These are phyloP conservation scores for Tylopilus rubrobrunneus DNA, from an alignment of 768 basidiomycete genomes.

Conservation along the genomic window DNA sequence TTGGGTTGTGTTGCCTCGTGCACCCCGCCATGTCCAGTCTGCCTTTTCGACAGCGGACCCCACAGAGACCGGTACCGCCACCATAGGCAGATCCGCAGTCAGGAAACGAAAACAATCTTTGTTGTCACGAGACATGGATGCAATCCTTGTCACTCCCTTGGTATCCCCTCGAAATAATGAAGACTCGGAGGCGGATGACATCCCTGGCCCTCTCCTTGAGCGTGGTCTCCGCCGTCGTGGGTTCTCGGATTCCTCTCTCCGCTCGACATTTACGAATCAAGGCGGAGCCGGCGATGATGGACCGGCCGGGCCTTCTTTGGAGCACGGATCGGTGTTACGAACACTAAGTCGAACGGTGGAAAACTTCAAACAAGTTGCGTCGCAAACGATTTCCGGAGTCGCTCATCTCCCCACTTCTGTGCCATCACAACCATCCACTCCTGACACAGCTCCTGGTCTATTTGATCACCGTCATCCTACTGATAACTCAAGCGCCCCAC, in stretches of 20 bases:
- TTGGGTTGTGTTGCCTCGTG: constrained; percentile 66
- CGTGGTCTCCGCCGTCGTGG: constrained; percentile 74
- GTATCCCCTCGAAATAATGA: constrained; percentile 21
- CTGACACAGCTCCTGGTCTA: constrained; percentile 4
- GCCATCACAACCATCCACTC: constrained; percentile 7
- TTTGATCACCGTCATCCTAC: background rate
- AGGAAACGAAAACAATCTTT: constrained; percentile 19
- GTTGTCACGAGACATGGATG: constrained; percentile 71
- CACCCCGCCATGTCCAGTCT: constrained; percentile 31
- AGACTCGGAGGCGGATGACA: constrained; percentile 40
- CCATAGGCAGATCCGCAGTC: constrained; percentile 16
- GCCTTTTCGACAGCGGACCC: constrained; percentile 21
- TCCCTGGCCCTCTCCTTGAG: constrained; percentile 53
- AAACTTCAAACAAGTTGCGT: constrained; percentile 39
- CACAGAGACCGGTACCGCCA: constrained; percentile 6
- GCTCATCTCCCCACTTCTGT: constrained; percentile 5
- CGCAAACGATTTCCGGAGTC: constrained; percentile 27
- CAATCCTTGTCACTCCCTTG: constrained; percentile 60
- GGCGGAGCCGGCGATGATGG: constrained; percentile 30
- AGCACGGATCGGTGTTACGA: constrained; percentile 48
- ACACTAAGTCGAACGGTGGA: constrained; percentile 53
- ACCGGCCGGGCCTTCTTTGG: constrained; percentile 31
- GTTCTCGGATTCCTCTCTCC: constrained; percentile 89
- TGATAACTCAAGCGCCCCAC: constrained; percentile 8
- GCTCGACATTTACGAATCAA: constrained; percentile 72